These are phyloP conservation scores for Cytospora chrysosperma DNA, from an alignment of 2,329 filamentous ascomycete genomes.

Conservation along the genomic window DNA sequence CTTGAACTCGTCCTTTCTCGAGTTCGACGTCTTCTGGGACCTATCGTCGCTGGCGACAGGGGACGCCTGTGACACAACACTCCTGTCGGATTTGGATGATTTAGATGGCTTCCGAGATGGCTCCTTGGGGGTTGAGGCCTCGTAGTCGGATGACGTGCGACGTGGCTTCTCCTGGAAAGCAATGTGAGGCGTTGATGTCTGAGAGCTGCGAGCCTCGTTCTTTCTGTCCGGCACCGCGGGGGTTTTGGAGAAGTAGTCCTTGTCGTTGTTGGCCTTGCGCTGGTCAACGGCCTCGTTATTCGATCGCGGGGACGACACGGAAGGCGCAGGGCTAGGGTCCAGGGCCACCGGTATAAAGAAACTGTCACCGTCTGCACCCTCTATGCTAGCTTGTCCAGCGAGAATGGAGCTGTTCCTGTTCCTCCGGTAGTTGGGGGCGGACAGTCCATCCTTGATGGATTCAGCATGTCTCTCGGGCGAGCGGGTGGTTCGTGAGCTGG, in stretches of 20 bases:
- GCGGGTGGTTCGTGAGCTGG: conserved; percentile 50
- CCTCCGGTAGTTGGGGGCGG: conserved; percentile 74
- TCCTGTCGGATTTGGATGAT: conserved; percentile 38
- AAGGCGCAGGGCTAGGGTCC: conserved; percentile 63
- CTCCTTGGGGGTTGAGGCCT: conserved; percentile 52
- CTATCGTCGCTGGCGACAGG: conserved; percentile 40
- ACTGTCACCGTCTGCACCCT: conserved; percentile 58
- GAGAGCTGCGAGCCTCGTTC: conserved; percentile 40
- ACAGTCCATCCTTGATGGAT: conserved; percentile 55
- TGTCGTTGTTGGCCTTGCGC: conserved; percentile 48
- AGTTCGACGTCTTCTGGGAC: conserved; percentile 37
- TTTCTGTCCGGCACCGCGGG: conserved; percentile 43
- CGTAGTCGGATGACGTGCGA: conserved; percentile 59
- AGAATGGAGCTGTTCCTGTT: conserved; percentile 72
- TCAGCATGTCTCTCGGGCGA: conserved; percentile 54
- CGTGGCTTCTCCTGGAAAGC: conserved; percentile 84
- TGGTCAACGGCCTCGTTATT: conserved; percentile 49
- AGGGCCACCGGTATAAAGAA: conserved; percentile 76
- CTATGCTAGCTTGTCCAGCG: conserved; percentile 36
- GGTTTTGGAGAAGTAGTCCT: conserved; percentile 60
- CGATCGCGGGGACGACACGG: conserved; percentile 51
- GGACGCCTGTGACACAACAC: conserved; percentile 33
- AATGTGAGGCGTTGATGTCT: conserved; percentile 76
- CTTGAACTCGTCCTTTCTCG: conserved; percentile 64
- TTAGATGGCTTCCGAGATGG: conserved; percentile 50